Conservation (phyloP, 768 basidiomycete genomes). For the Tricholoma furcatifolium region DNA sequence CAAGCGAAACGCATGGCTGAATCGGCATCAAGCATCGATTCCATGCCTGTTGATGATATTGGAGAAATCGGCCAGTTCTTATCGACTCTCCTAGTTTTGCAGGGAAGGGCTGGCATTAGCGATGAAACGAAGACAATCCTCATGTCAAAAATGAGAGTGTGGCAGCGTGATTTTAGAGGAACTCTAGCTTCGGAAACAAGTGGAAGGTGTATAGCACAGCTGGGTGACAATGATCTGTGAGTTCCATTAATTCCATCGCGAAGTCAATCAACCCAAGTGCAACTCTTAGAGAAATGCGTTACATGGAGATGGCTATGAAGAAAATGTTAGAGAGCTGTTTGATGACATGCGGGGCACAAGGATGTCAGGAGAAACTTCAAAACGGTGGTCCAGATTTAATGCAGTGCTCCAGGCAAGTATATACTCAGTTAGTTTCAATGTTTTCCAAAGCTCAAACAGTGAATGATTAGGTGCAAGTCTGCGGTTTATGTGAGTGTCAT, state of each 20-base stretch:
- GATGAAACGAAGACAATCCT: slow-evolving; percentile 30
- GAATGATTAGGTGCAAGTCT: slow-evolving; percentile 36
- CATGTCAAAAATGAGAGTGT: slow-evolving; percentile 30
- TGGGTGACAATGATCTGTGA: slow-evolving; percentile 30
- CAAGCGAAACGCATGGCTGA: slow-evolving; percentile 36
- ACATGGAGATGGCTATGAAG: slow-evolving; percentile 28
- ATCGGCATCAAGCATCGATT: slow-evolving; percentile 16
- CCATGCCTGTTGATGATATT: slow-evolving; percentile 24
- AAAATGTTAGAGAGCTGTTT: slow-evolving; percentile 27
- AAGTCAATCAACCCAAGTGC: background rate
- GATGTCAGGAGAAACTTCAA: slow-evolving; percentile 22
- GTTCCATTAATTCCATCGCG: background rate
- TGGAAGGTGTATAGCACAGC: slow-evolving; percentile 32
- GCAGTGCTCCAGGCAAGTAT: slow-evolving; percentile 35
- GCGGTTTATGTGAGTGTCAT: slow-evolving; percentile 38
- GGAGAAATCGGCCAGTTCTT: slow-evolving; percentile 39
- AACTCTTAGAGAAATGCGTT: slow-evolving; percentile 24
- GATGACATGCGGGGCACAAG: slow-evolving; percentile 29
- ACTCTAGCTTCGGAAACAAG: slow-evolving; percentile 31
- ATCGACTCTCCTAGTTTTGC: slow-evolving; percentile 37
- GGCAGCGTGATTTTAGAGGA: slow-evolving; percentile 27
- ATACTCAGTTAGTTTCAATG: background rate
- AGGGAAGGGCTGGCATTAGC: slow-evolving; percentile 30
- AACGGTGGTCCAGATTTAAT: slow-evolving; percentile 27
- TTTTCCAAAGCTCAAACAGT: background rate